Base-by-base conservation (phyloP, 2,329 filamentous ascomycete species). In the Akanthomyces muscarius region DNA sequence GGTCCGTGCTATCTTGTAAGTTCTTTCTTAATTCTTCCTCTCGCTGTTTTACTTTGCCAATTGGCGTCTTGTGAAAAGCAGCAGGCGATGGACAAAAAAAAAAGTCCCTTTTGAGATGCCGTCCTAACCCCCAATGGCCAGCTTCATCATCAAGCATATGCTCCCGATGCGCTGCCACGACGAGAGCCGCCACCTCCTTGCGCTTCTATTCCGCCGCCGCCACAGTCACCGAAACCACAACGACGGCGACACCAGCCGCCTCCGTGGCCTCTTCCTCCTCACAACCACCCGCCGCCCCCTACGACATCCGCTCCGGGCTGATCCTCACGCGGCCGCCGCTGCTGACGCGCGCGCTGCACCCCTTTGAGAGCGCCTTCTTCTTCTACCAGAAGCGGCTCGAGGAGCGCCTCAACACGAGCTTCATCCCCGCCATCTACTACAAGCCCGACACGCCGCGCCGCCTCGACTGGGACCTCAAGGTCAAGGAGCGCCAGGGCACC, bases 321-420 rank as follows among this genome's bases (percentile, higher is more conserved):
- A 86, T 98, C 69, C 86, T 99, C 66, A 95, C 92, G 52, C 91
- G 95, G 33, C 86, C 95, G 54, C 95, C 95, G 7, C 81, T 96
- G 64, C 83, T 99, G 71, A 98, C 95, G 30, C 89, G 90, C 68
- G 83, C 89, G 65, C 87, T 94, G 61, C 90, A 90, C 41, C 83
- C 91, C 14, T 98, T 99, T 77, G 95, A 99, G 77, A 90, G 92
- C 72, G 84, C 94, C 67, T 98, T 89, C 79, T 97, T 89, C 82
- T 92, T 99, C 75, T 99, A 99, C 80, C 95, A 99, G 80, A 94
- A 94, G 71, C 92, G 95, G 16, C 84, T 99, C 65, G 97, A 98
- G 76, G 95, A 99, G 81, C 90, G 95, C 50, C 83, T 97, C 59
- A 87, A 89, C 23, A 84, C 95, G 5, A 91, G 93, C 1, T 99